Conservation (phyloP, 305 asterid species). For the Caryopteris hybrid region DNA sequence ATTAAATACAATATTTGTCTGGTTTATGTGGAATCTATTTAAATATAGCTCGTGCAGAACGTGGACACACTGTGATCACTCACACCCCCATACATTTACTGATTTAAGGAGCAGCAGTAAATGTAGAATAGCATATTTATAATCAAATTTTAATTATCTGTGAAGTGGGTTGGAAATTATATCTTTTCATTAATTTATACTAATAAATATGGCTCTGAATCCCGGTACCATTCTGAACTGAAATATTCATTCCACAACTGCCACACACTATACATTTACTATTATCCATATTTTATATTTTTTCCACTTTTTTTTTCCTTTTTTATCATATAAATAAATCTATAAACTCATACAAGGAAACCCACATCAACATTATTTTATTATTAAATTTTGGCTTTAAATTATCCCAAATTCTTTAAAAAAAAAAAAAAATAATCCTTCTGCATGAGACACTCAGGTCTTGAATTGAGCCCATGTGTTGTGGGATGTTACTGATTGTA, state of each 20-base stretch:
- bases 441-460: no score
- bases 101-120: background rate
- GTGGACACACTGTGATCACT: background rate
- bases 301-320: background rate
- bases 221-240: conserved; percentile 24
- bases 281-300: background rate
- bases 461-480: no score
- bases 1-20: no score
- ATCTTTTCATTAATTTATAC: conserved; percentile 15
- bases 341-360: no score
- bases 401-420: no score
- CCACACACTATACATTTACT: conserved; percentile 26
- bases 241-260: conserved; percentile 29
- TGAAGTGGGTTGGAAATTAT: conserved; percentile 5
- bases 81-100: background rate
- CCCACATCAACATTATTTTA: no score
- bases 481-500: no score
- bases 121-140: conserved; percentile 5
- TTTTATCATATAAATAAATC: no score
- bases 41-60: conserved; percentile 7
- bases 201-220: conserved; percentile 31
- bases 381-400: no score
- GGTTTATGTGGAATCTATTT: no score
- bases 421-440: no score
- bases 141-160: conserved; percentile 1